phyloP scores from a whole-genome alignment of 805 yeast genomes.

The Lachancea cidri region DNA sequence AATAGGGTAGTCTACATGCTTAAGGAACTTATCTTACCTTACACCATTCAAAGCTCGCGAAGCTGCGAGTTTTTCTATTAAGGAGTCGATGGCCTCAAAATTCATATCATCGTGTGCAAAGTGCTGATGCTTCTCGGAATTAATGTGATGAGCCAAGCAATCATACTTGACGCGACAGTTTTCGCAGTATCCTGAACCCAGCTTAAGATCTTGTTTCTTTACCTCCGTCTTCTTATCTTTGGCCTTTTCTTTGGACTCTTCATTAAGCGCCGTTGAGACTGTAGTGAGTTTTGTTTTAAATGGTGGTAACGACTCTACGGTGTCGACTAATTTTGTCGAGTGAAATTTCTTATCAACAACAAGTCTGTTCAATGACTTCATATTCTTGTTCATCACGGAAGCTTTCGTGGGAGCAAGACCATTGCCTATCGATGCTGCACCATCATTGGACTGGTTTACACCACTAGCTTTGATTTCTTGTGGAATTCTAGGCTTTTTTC shows the following conservation, averaged over 20 bases:
- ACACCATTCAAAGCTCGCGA: slow-evolving; percentile 4
- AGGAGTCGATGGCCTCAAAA: slow-evolving; percentile 69
- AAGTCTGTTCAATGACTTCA: slow-evolving; percentile 26
- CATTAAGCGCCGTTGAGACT: slow-evolving; percentile 5
- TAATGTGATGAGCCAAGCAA: slow-evolving; percentile 69
- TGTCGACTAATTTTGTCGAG: background rate
- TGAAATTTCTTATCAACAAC: slow-evolving; percentile 27
- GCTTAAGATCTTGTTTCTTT: slow-evolving; percentile 13
- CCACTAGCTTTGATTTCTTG: slow-evolving; percentile 36
- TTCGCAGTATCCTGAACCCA: slow-evolving; percentile 79
- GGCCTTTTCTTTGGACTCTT: slow-evolving; percentile 2
- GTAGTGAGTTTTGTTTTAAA: slow-evolving; percentile 7
- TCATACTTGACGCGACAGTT: slow-evolving; percentile 85
- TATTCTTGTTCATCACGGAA: slow-evolving; percentile 29
- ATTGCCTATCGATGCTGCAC: slow-evolving; percentile 31
- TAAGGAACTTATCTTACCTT: background rate
- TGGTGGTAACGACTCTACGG: background rate
- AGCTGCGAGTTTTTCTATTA: slow-evolving; percentile 43
- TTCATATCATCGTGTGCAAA: slow-evolving; percentile 71
- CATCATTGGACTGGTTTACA: slow-evolving; percentile 33
- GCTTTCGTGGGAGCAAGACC: slow-evolving; percentile 33
- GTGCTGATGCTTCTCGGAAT: slow-evolving; percentile 61
- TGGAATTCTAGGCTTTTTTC: slow-evolving; percentile 21
- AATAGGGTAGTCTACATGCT: background rate
- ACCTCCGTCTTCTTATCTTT: background rate